These are phyloP conservation scores for Alternaria consortialis DNA, from an alignment of 2,329 filamentous ascomycete species.

Conservation along the genomic window DNA sequence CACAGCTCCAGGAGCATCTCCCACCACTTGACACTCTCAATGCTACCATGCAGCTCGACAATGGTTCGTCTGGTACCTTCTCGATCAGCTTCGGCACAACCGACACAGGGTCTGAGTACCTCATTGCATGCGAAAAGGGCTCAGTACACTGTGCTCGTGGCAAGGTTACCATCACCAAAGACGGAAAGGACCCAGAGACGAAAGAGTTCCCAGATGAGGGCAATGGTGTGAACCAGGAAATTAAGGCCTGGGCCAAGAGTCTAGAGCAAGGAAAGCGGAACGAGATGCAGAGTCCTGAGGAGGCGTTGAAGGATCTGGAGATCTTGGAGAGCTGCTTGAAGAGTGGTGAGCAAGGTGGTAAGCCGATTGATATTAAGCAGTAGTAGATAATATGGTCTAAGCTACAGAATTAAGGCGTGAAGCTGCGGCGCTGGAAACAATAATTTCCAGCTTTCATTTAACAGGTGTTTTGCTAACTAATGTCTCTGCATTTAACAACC, in stretches of 20 bases:
- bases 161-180: conserved; percentile 41
- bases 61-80: conserved; percentile 66
- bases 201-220: conserved; percentile 60
- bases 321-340: conserved; percentile 56
- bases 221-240: conserved; percentile 66
- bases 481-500: background rate
- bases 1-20: conserved; percentile 64
- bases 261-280: conserved; percentile 60
- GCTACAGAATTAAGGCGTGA: background rate
- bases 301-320: conserved; percentile 69
- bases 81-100: conserved; percentile 67
- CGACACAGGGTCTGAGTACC: conserved; percentile 63
- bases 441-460: background rate
- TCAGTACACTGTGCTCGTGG: conserved; percentile 61
- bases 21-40: conserved; percentile 73
- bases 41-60: conserved; percentile 64
- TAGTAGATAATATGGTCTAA: background rate
- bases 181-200: conserved; percentile 43
- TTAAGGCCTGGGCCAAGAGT: conserved; percentile 67
- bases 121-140: conserved; percentile 67
- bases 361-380: conserved; percentile 35
- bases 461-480: too few species aligned
- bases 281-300: conserved; percentile 63
- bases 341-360: conserved; percentile 53
- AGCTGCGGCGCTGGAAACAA: background rate